These are phyloP conservation scores for Dictyostelium intermedium DNA, from an alignment of 78 protist genomes.

Conservation along the genomic window DNA sequence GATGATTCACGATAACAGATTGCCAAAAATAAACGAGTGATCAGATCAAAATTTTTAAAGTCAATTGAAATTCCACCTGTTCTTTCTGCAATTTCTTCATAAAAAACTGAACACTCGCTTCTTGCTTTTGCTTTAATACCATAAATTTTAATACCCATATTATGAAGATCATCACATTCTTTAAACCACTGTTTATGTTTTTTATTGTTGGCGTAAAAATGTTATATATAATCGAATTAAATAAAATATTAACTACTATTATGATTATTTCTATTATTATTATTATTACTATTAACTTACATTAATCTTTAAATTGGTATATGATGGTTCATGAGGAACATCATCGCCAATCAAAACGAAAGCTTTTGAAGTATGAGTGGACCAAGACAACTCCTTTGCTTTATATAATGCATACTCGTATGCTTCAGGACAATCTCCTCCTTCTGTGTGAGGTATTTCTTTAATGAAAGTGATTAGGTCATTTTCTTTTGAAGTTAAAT, in stretches of 20 bases:
- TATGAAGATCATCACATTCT: constrained; percentile 72
- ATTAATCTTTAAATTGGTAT: constrained; percentile 39
- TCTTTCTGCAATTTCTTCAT: constrained; percentile 78
- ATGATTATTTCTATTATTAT: neutral
- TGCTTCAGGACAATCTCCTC: constrained; percentile 84
- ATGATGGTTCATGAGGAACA: constrained; percentile 74
- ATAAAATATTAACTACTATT: neutral
- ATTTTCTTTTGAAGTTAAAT: constrained; percentile 18
- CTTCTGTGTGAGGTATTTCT: constrained; percentile 32
- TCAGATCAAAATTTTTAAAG: constrained; percentile 48
- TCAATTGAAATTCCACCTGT: constrained; percentile 73
- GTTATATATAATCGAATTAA: no score
- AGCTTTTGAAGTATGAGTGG: constrained; percentile 69
- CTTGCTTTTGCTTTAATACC: constrained; percentile 43
- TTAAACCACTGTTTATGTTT: constrained; percentile 83
- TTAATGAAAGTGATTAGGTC: constrained; percentile 13
- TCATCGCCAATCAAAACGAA: constrained; percentile 85
- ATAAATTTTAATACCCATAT: constrained; percentile 79
- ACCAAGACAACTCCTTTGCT: constrained; percentile 76
- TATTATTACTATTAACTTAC: neutral
- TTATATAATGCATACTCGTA: constrained; percentile 65
- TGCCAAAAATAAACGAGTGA: constrained; percentile 84
- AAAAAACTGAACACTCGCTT: constrained; percentile 29
- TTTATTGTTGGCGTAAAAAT: no score
- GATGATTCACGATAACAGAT: constrained; percentile 80